Conservation (phyloP, 2,329 filamentous ascomycete genomes). For the Dothidotthia symphoricarpi region DNA sequence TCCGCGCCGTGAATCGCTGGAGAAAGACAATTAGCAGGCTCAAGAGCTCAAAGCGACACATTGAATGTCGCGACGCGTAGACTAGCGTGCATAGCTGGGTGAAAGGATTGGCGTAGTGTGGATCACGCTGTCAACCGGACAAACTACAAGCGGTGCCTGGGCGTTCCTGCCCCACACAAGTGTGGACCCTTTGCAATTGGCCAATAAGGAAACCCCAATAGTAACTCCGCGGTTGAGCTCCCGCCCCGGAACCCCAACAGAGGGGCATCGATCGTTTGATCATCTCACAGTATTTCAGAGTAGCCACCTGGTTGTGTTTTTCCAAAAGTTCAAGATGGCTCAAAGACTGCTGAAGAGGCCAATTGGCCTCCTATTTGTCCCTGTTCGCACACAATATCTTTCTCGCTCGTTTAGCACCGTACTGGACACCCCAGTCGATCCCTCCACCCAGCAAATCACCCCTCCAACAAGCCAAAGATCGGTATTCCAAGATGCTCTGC, state of each 20-base stretch:
- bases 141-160: not conserved
- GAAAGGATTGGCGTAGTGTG: not conserved
- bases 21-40: slow-evolving; percentile 32
- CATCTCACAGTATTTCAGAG: not conserved
- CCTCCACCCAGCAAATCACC: slow-evolving; percentile 22
- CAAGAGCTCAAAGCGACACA: slow-evolving; percentile 42
- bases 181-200: no score
- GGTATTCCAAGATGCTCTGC: slow-evolving; percentile 52
- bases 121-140: not conserved
- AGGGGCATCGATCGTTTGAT: no score
- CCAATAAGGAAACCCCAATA: no score
- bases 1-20: slow-evolving; percentile 22
- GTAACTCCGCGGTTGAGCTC: no score
- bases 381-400: slow-evolving; percentile 7
- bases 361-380: slow-evolving; percentile 7
- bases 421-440: slow-evolving; percentile 29
- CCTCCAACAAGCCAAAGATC: slow-evolving; percentile 12
- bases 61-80: slow-evolving; percentile 20
- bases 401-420: slow-evolving; percentile 35
- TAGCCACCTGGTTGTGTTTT: not conserved
- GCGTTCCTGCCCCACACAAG: no score
- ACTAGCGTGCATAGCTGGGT: slow-evolving; percentile 13
- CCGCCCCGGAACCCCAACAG: no score
- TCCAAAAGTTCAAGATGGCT: slow-evolving; percentile 6
- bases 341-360: slow-evolving; percentile 9